Conservation (phyloP, 2,329 filamentous ascomycete genomes). For the Colletotrichum cuscutae region DNA sequence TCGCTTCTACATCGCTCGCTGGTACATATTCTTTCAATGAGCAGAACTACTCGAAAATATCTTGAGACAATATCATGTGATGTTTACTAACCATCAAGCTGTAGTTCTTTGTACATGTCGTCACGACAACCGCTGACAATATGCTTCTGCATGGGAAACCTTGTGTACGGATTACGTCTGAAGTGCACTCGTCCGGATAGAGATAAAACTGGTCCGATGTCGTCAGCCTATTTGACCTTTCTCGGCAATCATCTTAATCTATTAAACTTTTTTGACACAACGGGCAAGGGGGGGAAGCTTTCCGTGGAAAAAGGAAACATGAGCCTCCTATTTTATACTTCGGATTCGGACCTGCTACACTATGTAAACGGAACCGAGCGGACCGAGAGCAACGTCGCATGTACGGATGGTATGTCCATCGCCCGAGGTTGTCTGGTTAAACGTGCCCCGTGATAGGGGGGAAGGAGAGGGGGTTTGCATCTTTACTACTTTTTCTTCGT, state of each 20-base stretch:
- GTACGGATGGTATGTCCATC: no score
- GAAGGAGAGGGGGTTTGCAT: no score
- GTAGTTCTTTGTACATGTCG: background rate
- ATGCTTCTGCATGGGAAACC: background rate
- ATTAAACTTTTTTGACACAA: background rate
- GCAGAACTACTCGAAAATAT: background rate
- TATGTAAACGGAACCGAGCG: background rate
- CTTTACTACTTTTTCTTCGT: no score
- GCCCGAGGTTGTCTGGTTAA: no score
- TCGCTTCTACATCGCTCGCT: slow-evolving; percentile 32
- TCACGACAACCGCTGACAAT: background rate
- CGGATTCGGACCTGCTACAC: background rate
- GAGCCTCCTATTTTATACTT: background rate
- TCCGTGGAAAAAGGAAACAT: background rate
- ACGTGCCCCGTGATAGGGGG: no score
- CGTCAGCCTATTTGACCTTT: background rate
- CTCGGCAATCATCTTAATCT: background rate
- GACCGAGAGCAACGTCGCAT: background rate
- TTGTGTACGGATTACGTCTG: background rate
- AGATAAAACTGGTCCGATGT: background rate
- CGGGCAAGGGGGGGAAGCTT: background rate
- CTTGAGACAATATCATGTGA: background rate
- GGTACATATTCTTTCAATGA: slow-evolving; percentile 30
- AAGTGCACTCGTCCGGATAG: background rate
- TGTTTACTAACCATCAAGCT: background rate